Conservation (phyloP, 2,329 filamentous ascomycete genomes). For the Trichoderma pleuroti region DNA sequence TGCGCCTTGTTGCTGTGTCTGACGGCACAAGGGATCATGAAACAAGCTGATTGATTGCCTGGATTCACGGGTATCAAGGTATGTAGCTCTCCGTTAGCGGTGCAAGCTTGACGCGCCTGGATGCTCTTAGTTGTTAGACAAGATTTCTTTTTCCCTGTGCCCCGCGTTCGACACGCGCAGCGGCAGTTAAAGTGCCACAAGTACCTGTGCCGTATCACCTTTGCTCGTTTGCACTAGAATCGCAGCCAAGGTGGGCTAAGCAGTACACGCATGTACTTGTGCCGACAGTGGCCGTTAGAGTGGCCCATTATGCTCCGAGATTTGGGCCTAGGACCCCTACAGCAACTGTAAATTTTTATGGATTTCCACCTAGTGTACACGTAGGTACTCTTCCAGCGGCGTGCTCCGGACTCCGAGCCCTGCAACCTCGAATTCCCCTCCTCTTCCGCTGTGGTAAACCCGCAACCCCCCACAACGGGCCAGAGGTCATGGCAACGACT, state of each 20-base stretch:
- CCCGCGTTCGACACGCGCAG: slow-evolving; percentile 11
- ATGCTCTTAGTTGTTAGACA: not conserved
- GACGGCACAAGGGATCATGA: not conserved
- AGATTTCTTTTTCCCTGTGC: slow-evolving; percentile 3
- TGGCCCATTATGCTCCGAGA: not conserved
- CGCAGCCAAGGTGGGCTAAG: not conserved
- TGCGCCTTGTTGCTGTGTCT: not conserved
- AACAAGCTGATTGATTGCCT: not conserved
- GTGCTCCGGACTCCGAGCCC: not conserved
- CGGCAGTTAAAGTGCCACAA: not conserved
- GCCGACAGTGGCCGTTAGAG: not conserved
- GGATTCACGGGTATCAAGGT: not conserved
- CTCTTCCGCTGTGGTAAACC: not conserved
- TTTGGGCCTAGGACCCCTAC: not conserved
- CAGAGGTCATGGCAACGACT: not conserved
- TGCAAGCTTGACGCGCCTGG: slow-evolving; percentile 12
- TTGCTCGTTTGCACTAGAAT: accelerated
- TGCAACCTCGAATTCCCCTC: not conserved
- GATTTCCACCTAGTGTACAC: not conserved
- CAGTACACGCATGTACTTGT: not conserved
- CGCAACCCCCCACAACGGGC: not conserved
- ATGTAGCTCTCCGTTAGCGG: not conserved
- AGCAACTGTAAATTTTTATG: not conserved
- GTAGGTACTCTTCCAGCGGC: not conserved
- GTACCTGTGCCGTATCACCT: not conserved